Evolutionary conservation across 1,284 basidiomycete species (phyloP).

Genomic region (Papiliotrema laurentii): DNA sequence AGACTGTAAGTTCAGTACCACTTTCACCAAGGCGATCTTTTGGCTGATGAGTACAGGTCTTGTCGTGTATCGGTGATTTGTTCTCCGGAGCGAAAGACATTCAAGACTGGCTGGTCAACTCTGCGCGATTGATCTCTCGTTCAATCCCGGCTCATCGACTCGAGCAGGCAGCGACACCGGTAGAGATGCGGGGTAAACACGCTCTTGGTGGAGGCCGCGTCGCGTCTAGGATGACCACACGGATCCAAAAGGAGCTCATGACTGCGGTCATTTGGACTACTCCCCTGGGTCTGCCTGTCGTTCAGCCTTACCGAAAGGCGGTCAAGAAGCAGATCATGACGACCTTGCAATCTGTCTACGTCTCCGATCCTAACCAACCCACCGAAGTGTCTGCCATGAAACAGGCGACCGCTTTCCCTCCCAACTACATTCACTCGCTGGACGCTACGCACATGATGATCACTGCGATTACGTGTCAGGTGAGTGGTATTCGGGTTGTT

Average conservation of each 20-base stretch:
- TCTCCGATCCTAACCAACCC: slow-evolving; percentile 78
- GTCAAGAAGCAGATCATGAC: slow-evolving; percentile 77
- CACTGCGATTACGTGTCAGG: slow-evolving; percentile 85
- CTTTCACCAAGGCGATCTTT: background rate
- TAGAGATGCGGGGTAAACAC: background rate
- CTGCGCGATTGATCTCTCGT: slow-evolving; percentile 80
- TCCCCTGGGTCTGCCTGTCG: slow-evolving; percentile 86
- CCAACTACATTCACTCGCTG: slow-evolving; percentile 96
- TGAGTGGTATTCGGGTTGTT: slow-evolving; percentile 47
- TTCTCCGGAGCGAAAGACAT: slow-evolving; percentile 89
- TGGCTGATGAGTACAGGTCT: slow-evolving; percentile 52
- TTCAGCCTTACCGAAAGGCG: slow-evolving; percentile 89
- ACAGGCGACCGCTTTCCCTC: slow-evolving; percentile 95
- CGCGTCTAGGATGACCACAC: slow-evolving; percentile 8
- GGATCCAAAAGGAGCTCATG: slow-evolving; percentile 84
- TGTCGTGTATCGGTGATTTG: slow-evolving; percentile 84
- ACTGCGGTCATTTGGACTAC: slow-evolving; percentile 95
- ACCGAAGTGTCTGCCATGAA: slow-evolving; percentile 78
- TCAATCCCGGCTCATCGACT: slow-evolving; percentile 77
- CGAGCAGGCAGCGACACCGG: slow-evolving; percentile 48
- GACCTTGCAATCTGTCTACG: slow-evolving; percentile 83
- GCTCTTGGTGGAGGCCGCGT: background rate
- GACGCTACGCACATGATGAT: slow-evolving; percentile 99
- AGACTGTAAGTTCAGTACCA: slow-evolving; percentile 52
- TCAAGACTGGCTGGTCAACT: slow-evolving; percentile 82